Percentiles rank a stretch among this genome's conserved stretches.
These are phyloP conservation scores for Ceratocystis destructans DNA, from an alignment of 2,329 filamentous ascomycete genomes.

Conservation along the genomic window DNA sequence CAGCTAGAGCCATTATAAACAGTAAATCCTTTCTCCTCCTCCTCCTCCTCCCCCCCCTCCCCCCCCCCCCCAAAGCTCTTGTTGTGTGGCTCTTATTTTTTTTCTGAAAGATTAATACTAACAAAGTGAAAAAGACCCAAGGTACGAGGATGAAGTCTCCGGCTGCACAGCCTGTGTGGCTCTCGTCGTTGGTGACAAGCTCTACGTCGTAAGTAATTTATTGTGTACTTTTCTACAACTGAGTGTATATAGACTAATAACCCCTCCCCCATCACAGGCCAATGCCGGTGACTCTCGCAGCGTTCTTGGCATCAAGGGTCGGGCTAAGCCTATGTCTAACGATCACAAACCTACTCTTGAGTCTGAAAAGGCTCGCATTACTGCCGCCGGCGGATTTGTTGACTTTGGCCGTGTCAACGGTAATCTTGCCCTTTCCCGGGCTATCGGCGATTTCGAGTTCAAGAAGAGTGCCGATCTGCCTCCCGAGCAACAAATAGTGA, in stretches of 20 bases:
- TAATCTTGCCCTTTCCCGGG: constrained; percentile 88
- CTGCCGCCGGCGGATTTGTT: constrained; percentile 89
- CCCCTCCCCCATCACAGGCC: constrained; percentile 42
- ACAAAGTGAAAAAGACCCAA: constrained; percentile 52
- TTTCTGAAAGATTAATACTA: not conserved
- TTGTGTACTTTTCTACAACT: not conserved
- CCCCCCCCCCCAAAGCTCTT: no score
- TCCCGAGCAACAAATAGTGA: constrained; percentile 98
- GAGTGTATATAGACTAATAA: not conserved
- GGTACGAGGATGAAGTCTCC: constrained; percentile 94
- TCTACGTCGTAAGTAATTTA: constrained; percentile 73
- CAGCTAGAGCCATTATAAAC: constrained; percentile 86
- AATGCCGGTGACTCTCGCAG: constrained; percentile 94
- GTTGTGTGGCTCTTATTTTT: not conserved
- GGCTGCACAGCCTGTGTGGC: constrained; percentile 92
- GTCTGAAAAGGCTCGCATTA: constrained; percentile 92
- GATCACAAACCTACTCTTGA: constrained; percentile 99
- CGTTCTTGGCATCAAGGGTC: constrained; percentile 89
- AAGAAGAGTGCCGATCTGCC: constrained; percentile 96
- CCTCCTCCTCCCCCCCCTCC: no score
- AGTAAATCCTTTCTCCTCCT: constrained; percentile 42
- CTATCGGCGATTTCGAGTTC: constrained; percentile 98
- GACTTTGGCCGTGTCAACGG: constrained; percentile 98
- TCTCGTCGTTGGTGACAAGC: constrained; percentile 77
- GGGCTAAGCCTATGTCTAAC: constrained; percentile 95